Evolutionary conservation across 2,329 filamentous ascomycete genomes (phyloP), one percentile per base, ranked within the genome.

Genomic region (Pseudocercospora vitis): DNA sequence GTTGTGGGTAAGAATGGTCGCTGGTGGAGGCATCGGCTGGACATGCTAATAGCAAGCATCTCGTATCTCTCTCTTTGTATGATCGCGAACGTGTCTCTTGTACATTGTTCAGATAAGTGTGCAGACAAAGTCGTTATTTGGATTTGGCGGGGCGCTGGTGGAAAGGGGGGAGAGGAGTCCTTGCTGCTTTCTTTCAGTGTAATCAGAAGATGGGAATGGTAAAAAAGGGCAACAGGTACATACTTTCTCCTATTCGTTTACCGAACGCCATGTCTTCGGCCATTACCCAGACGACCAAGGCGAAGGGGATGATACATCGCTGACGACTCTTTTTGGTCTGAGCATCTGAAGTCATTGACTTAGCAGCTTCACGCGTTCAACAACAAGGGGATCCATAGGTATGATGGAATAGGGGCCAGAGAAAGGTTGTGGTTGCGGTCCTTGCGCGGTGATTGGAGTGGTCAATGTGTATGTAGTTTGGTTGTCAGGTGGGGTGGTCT

Each of bases 41-140:
- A 56, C n/a, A 33, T 31, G 45, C 50, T 52, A 32, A 52, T 48
- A 16, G 35, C 45, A 39, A 56, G 53, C 53, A 47, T 52, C 39
- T 56, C 53, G 51, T 44, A 50, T 56, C 33, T 55, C 12, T 33
- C 23, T 37, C n/a, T 26, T n/a, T 48, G 31, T 37, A 24, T 19
- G n/a, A n/a, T n/a, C n/a, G n/a, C 24, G 21, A 18, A 28, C 18
- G 31, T 37, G 14, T 19, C n/a, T 48, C 19, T 35, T 48, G 28
- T 48, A 48, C 29, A 48, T 23, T 48, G 32, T 23, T 35, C 28
- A 24, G 16, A 19, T 48, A 23, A n/a, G 12, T 24, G 46, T 28
- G 19, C 31, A 37, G 31, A n/a, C n/a, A n/a, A 16, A 26, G 46
- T 35, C 46, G n/a, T 37, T 19, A n/a, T 28, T 35, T 39, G 19